Evolutionary conservation across 805 yeast genomes (phyloP), one percentile per base, ranked within the genome.

Genomic region (Ogataea kodamae): DNA sequence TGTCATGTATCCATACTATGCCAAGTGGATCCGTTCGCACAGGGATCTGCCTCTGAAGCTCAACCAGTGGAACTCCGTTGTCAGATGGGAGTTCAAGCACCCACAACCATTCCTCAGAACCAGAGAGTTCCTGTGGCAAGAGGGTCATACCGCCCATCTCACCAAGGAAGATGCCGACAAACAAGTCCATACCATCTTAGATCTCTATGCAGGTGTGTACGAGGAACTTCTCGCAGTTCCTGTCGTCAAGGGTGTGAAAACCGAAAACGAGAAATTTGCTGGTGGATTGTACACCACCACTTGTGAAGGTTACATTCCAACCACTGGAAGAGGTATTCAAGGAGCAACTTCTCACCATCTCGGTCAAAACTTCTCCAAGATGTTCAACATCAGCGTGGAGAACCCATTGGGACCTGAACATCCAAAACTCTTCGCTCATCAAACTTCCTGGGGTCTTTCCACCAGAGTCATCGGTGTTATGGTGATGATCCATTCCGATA

Each of bases 41-140:
- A 83, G 98, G 65, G 99, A 92, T 63, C 75, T 94, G 60, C 99
- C 99, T 43, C 72, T 92, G 65, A 85, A 84, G 56, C 75, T 92
- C 57, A 92, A 92, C 72, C 99, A 92, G 69, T 92, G 99, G 99
- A 94, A 94, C 70, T 89, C 97, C 12, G 99, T 92, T 27, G 99
- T 92, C 31, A 83, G 99, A 72, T 92, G 98, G 99, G 99, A 92
- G 68, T 92, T 92, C 70, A 92, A 92, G 72, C 97, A 92, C 65
- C 99, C 99, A 39, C 99, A 92, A 69, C 99, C 99, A 31, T 92
- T 92, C 66, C 69, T 92, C 59, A 84, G 99, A 76, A 94, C 98
- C 9, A 83, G 99, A 70, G 99, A 92, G 68, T 92, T 92, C 68
- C 72, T 92, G 64, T 92, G 99, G 99, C 99, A 92, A 70, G 99